Evolutionary conservation across 164 flowering plant species (phyloP).

Genomic region (Umbellularia californica): DNA sequence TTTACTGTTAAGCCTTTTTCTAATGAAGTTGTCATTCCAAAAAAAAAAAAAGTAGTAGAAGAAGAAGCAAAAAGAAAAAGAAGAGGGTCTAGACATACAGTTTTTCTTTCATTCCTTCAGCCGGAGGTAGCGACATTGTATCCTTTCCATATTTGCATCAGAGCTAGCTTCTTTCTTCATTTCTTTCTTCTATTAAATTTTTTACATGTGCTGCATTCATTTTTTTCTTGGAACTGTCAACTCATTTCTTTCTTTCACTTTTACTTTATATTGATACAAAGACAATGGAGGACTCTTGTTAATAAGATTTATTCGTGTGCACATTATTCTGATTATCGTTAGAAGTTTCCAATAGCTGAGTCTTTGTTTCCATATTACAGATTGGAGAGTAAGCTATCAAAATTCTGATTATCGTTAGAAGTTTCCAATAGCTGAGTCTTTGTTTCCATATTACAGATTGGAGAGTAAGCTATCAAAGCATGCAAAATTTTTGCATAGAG

Average conservation of each 20-base stretch:
- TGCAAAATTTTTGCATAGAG: conserved; percentile 50
- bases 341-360: not conserved
- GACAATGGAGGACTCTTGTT: not conserved
- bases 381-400: conserved; percentile 40
- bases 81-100: too few relatives aligned
- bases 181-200: not conserved
- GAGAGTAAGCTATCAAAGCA: conserved; percentile 48
- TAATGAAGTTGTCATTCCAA: too few relatives aligned
- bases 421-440: not conserved
- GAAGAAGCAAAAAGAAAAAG: too few relatives aligned
- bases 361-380: conserved; percentile 18
- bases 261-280: too few relatives aligned
- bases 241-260: not conserved
- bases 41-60: too few relatives aligned
- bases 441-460: conserved; percentile 24
- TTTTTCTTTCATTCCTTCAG: too few relatives aligned
- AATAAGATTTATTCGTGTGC: not conserved
- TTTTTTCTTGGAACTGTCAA: not conserved
- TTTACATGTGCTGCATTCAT: too few relatives aligned
- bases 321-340: not conserved
- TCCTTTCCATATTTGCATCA: not conserved
- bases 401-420: conserved; percentile 4
- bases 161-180: not conserved
- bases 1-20: too few relatives aligned
- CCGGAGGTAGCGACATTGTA: too few relatives aligned